Conservation (phyloP, 192 early-diverging fungal genomes). For the Mortierella hygrophila region DNA sequence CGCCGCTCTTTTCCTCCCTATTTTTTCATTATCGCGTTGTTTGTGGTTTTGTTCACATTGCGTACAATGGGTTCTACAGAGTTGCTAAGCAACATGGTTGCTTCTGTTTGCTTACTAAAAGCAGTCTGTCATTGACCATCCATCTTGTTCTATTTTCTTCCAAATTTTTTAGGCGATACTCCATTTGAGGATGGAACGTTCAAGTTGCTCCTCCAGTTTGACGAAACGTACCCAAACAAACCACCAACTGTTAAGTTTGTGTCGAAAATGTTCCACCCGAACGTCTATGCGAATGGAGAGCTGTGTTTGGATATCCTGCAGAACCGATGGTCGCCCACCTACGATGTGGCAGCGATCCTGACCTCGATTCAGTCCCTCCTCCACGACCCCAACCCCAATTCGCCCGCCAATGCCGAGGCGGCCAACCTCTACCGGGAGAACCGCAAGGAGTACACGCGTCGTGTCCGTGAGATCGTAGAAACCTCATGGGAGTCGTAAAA, state of each 20-base stretch:
- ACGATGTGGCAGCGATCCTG: slow-evolving; percentile 93
- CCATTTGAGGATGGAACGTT: slow-evolving; percentile 99
- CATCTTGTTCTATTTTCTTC: neutral
- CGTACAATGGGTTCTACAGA: neutral
- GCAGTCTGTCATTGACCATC: slow-evolving; percentile 1
- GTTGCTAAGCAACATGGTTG: slow-evolving; percentile 3
- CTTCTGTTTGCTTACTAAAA: neutral
- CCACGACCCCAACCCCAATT: slow-evolving; percentile 97
- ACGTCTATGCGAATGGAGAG: slow-evolving; percentile 97
- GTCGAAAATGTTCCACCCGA: slow-evolving; percentile 98
- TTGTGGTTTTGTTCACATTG: neutral
- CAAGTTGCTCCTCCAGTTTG: slow-evolving; percentile 93
- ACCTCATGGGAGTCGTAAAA: slow-evolving; percentile 81
- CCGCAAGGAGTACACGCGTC: slow-evolving; percentile 91
- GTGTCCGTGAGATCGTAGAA: slow-evolving; percentile 94
- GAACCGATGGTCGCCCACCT: slow-evolving; percentile 98
- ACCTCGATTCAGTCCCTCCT: slow-evolving; percentile 96
- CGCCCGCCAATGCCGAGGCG: slow-evolving; percentile 97
- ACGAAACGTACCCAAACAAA: slow-evolving; percentile 98
- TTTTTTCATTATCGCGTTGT: neutral
- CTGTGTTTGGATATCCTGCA: slow-evolving; percentile 98
- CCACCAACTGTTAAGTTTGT: slow-evolving; percentile 96
- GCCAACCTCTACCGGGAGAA: slow-evolving; percentile 94
- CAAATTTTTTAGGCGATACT: slow-evolving; percentile 78
- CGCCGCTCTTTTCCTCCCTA: neutral